Base-by-base conservation (phyloP, 2,329 filamentous ascomycete genomes). In the Macrophomina phaseolina region DNA sequence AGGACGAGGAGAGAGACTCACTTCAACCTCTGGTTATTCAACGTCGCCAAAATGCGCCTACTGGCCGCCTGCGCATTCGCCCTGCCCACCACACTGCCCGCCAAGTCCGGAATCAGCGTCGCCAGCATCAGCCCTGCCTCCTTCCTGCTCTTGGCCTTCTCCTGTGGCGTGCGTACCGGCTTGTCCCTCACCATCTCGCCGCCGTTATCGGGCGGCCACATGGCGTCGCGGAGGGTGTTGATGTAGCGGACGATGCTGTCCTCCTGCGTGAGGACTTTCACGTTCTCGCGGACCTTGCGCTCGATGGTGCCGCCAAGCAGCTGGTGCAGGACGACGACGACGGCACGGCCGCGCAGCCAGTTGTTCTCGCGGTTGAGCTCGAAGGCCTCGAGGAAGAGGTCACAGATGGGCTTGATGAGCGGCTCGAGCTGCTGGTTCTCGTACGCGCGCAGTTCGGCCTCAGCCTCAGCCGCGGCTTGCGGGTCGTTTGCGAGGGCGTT, bases 341-440 rank as follows among this genome's bases (percentile, higher is more conserved):
- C 95, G 0, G 95, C 95, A 28, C 95, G 89, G 0, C 95, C 96
- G 48, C 96, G 91, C 4, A 99, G 87, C 96, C 95, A 99, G 78
- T 97, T 98, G 79, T 96, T 97, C 48, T 94, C 94, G 68, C 91
- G 90, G 77, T 97, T 97, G 46, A 99, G 86, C 75, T 97, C 94
- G 75, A 99, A 99, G 0, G 93, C 88, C 76, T 99, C 95, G 16
- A 99, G 86, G 80, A 99, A 99, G 68, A 99, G 90, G 78, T 99
- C 95, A 79, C 94, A 97, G 69, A 99, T 97, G 4, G 95, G 96
- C 77, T 97, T 99, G 73, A 99, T 95, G 74, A 99, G 98, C 0
- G 95, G 95, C 75, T 97, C 93, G 2, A 93, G 84, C 72, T 97
- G 93, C 73, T 89, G 90, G 75, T 92, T 90, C 79, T 98, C 94